Evolutionary conservation across 192 early-diverging fungal genomes (phyloP), one percentile per base, ranked within the genome.

Genomic region (Coemansia sp.): DNA sequence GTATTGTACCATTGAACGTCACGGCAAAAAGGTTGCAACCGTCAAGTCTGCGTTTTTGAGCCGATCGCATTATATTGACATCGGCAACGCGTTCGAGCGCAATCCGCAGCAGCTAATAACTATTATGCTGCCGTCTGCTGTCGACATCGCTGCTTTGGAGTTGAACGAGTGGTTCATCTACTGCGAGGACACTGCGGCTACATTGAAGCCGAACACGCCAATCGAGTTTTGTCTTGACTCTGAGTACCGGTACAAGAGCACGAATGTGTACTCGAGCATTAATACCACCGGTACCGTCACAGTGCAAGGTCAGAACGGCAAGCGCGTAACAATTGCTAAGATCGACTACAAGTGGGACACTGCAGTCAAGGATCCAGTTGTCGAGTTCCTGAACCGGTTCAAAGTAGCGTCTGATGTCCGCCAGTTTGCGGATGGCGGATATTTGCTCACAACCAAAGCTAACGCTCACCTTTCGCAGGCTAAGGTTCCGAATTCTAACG

Each of bases 211-310:
- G 23, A 85, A 85, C 6, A n/a, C 53, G 57, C 72, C n/a, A n/a
- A 61, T 97, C 45, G 86, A 95, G 60, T 97, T 97, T 82, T 81
- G 87, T 65, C 81, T 97, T 27, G 85, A 91, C 43, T 92, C 90
- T 3, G 69, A 82, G 27, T 73, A 89, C 32, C 67, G 84, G 20
- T 93, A 85, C 77, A 80, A 85, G 67, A 77, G 78, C 58, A 37
- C 80, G 14, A 57, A 22, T 22, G 22, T 22, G 22, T 93, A 88
- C 77, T 85, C 89, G 1, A 83, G 83, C 54, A 81, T 98, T 38
- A 67, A 74, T 27, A 94, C 91, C 7, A 82, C 84, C 22, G 90
- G 90, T 57, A 84, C 73, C 7, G 87, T 84, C 3, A 71, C 69
- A n/a, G 78, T 87, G 58, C 69, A 77, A 58, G 74, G 80, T 13